Evolutionary conservation across 495 filamentous ascomycete genomes (phyloP), one percentile per base, ranked within the genome.

Genomic region (Endocarpon pusillum): DNA sequence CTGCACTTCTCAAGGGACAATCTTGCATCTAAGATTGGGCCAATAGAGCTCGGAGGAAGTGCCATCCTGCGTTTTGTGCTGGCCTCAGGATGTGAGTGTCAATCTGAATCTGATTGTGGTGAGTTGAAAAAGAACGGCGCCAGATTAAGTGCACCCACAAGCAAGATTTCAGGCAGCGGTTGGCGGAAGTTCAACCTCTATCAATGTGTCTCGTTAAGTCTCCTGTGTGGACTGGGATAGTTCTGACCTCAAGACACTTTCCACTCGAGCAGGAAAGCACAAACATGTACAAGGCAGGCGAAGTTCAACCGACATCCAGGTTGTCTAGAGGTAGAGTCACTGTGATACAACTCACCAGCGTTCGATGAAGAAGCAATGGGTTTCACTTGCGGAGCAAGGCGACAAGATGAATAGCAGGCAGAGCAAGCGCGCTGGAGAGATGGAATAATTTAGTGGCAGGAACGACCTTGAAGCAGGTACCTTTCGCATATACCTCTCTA

Each of bases 251-350:
- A 74, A 76, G 48, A 78, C 64, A 53, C 70, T 62, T 66, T 72
- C 68, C 58, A 77, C 71, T 58, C 75, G 69, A 53, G 70, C 69
- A 34, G 75, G 74, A 54, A 73, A 72, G 43, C 73, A 68, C 50
- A 79, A 59, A 47, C 73, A 78, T 40, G 73, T 66, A 47, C 75
- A 65, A 48, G 69, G 67, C 57, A 71, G 63, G 49, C 75, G 73
- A 49, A 71, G 58, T 58, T 75, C 71, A 74, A 73, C 71, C 71
- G 75, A 81, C 75, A 81, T 81, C 73, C 75, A 81, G 28, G 28
- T n/a, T 15, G 28, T 7, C 7, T 31, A 15, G 28, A 31, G 4
- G 23, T 25, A 12, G 23, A 25, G 12, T 25, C 23, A n/a, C n/a
- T n/a, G n/a, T n/a, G n/a, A n/a, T n/a, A n/a, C n/a, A n/a, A n/a